phyloP scores from a whole-genome alignment of 352 stramenopile genomes.

The Aphanomyces invadans region DNA sequence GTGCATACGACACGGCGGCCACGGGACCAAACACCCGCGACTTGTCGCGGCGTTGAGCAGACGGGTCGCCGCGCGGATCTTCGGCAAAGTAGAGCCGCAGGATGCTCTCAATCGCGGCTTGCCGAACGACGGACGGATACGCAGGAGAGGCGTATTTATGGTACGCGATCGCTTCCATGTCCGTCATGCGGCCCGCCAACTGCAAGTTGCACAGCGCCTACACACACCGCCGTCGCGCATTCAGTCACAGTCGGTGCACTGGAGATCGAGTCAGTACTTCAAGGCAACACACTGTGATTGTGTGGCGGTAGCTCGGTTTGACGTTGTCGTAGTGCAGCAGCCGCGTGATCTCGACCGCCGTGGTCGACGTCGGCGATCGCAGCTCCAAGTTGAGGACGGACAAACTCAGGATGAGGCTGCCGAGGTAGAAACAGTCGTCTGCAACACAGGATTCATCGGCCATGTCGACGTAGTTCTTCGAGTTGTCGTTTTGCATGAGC shows the following conservation, averaged over 20 bases:
- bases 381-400: constrained; percentile 62
- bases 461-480: constrained; percentile 85
- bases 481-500: constrained; percentile 80
- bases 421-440: constrained; percentile 81
- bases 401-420: constrained; percentile 62
- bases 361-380: background rate
- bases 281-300: constrained; percentile 71
- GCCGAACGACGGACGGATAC: constrained; percentile 64
- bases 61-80: constrained; percentile 33
- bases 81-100: constrained; percentile 77
- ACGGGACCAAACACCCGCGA: constrained; percentile 55
- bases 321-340: constrained; percentile 82
- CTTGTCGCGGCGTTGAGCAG: constrained; percentile 9
- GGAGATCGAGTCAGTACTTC: too few species aligned
- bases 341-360: constrained; percentile 50
- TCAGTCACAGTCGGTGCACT: too few species aligned
- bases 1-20: constrained; percentile 62
- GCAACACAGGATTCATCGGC: constrained; percentile 76
- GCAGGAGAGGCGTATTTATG: constrained; percentile 63
- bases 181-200: constrained; percentile 39
- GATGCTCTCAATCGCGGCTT: constrained; percentile 78
- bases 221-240: too few species aligned
- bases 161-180: constrained; percentile 64
- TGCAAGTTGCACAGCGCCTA: constrained; percentile 66
- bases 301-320: constrained; percentile 74